Conservation (phyloP, 129 eudicot genomes). For the Artemisia argyi region DNA sequence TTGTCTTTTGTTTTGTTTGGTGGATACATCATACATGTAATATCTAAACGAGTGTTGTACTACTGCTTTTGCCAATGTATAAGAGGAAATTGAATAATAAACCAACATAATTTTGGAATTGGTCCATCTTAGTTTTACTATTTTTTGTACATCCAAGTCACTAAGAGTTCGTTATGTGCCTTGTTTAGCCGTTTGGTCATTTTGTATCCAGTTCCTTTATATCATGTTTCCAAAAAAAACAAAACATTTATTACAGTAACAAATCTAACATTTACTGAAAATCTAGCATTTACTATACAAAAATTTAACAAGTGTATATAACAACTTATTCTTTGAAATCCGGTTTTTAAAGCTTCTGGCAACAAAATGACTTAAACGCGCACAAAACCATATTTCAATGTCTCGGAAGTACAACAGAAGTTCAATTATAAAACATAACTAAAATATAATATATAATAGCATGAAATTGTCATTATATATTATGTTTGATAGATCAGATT, state of each 20-base stretch:
- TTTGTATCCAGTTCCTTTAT: too few species aligned
- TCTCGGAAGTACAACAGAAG: too few species aligned
- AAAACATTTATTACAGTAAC: too few species aligned
- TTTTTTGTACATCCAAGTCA: too few species aligned
- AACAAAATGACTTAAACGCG: background rate
- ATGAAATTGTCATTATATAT: too few species aligned
- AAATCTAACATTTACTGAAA: too few species aligned
- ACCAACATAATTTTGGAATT: background rate
- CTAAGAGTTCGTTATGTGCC: too few species aligned
- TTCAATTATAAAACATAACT: too few species aligned
- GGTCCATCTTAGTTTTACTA: background rate
- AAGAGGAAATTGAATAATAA: background rate
- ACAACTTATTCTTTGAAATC: too few species aligned
- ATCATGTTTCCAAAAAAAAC: too few species aligned
- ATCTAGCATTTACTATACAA: background rate
- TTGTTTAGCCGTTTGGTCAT: too few species aligned
- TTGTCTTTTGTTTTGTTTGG: slow-evolving; percentile 19
- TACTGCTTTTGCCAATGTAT: slow-evolving; percentile 6
- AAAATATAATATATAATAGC: too few species aligned
- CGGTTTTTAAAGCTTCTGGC: background rate
- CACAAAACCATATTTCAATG: background rate
- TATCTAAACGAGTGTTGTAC: slow-evolving; percentile 15
- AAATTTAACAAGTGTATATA: background rate
- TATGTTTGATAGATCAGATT: background rate
- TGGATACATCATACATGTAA: slow-evolving; percentile 14